phyloP scores from a whole-genome alignment of 441 rosid genomes.

The Adansonia gregorii region DNA sequence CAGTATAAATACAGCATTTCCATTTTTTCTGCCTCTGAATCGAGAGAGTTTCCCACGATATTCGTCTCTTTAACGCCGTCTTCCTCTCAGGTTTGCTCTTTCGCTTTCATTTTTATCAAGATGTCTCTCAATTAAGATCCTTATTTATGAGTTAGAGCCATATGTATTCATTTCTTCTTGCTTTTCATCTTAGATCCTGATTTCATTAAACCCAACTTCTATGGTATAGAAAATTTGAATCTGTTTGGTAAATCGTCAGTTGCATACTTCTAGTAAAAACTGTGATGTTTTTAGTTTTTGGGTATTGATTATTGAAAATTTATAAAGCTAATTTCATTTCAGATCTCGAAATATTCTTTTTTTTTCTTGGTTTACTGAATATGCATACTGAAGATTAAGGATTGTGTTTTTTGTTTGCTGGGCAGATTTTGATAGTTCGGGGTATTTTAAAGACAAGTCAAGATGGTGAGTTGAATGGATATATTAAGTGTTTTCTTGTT shows the following conservation, averaged over 20 bases:
- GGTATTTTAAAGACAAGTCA: conserved; percentile 32
- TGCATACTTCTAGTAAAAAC: background rate
- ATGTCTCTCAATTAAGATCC: background rate
- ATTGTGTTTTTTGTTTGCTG: background rate
- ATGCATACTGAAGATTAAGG: background rate
- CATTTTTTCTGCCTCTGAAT: background rate
- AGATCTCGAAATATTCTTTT: background rate
- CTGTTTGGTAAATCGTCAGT: background rate
- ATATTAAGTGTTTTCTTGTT: background rate
- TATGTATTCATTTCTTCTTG: background rate
- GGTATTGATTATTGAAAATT: background rate
- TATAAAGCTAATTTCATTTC: background rate
- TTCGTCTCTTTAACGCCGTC: too few relatives aligned
- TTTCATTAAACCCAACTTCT: background rate
- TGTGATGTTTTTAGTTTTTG: background rate
- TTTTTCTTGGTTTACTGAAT: background rate
- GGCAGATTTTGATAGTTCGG: conserved; percentile 3
- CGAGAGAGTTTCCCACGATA: background rate
- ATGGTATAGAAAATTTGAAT: background rate
- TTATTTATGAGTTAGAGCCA: too few relatives aligned
- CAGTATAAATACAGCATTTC: background rate
- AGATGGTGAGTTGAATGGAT: conserved; percentile 43
- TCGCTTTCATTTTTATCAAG: background rate
- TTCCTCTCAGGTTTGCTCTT: background rate
- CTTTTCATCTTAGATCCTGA: background rate